phyloP scores from a whole-genome alignment of 345 rosid species.

The Gossypium bickii region DNA sequence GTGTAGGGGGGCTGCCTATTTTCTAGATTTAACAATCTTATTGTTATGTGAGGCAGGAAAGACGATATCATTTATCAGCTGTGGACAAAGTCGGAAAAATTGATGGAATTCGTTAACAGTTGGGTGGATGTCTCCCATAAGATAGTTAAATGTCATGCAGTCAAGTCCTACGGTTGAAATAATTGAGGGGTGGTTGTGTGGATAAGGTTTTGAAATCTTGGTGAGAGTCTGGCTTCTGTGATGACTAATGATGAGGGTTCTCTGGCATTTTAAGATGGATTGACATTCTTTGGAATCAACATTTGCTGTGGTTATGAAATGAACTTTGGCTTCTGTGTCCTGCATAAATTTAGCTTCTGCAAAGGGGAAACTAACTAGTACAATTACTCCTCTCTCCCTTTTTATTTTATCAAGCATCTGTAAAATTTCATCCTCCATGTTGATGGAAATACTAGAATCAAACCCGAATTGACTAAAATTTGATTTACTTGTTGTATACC shows the following conservation, averaged over 20 bases:
- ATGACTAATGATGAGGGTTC: too few species aligned
- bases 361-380: too few species aligned
- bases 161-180: constrained; percentile 28
- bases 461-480: constrained; percentile 24
- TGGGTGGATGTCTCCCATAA: constrained; percentile 75
- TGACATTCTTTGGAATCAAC: constrained; percentile 76
- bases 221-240: too few species aligned
- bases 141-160: constrained; percentile 32
- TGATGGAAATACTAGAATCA: not conserved
- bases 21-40: too few species aligned
- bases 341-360: too few species aligned
- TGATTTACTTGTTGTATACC: constrained; percentile 33
- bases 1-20: too few species aligned
- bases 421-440: not conserved
- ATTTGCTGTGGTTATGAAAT: constrained; percentile 65
- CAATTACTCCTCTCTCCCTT: too few species aligned
- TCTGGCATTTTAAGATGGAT: constrained; percentile 34
- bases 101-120: constrained; percentile 56
- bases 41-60: too few species aligned
- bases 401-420: not conserved
- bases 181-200: constrained; percentile 50
- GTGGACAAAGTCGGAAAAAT: constrained; percentile 57
- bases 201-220: constrained; percentile 54
- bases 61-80: constrained; percentile 36
- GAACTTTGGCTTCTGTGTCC: constrained; percentile 17